Conservation (phyloP, 2,329 filamentous ascomycete genomes). For the Aspergillus udagawae region DNA sequence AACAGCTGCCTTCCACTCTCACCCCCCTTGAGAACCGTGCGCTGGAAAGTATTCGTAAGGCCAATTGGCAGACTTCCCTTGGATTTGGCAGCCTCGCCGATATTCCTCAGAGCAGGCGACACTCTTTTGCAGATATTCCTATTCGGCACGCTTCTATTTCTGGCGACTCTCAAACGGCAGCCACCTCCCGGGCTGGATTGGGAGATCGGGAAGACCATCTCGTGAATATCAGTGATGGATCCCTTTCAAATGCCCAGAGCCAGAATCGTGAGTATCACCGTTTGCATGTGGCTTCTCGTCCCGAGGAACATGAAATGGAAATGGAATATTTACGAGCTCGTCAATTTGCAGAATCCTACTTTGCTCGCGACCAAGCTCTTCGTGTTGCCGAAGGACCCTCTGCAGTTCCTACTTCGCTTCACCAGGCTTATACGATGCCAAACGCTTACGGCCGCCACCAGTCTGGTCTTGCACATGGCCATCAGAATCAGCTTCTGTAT, state of each 20-base stretch:
- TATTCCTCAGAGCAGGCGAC: conserved; percentile 47
- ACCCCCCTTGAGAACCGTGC: conserved; percentile 40
- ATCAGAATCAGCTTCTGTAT: conserved; percentile 51
- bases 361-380: conserved; percentile 35
- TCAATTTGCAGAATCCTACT: conserved; percentile 43
- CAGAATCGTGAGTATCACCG: conserved; percentile 42
- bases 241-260: conserved; percentile 33
- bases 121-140: conserved; percentile 50
- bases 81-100: conserved; percentile 46
- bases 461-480: conserved; percentile 32
- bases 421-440: conserved; percentile 38
- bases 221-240: conserved; percentile 32
- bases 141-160: conserved; percentile 44
- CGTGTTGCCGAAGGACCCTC: conserved; percentile 32
- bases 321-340: conserved; percentile 37
- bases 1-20: conserved; percentile 33
- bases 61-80: conserved; percentile 49
- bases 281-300: conserved; percentile 31
- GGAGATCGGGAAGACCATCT: conserved; percentile 37
- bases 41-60: conserved; percentile 44
- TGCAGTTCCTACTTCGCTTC: conserved; percentile 33
- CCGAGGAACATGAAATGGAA: conserved; percentile 30
- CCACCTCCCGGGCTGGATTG: conserved; percentile 19
- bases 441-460: conserved; percentile 37
- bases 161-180: conserved; percentile 26